phyloP scores from a whole-genome alignment of 2,329 filamentous ascomycete species.

The Colletotrichum sp. region DNA sequence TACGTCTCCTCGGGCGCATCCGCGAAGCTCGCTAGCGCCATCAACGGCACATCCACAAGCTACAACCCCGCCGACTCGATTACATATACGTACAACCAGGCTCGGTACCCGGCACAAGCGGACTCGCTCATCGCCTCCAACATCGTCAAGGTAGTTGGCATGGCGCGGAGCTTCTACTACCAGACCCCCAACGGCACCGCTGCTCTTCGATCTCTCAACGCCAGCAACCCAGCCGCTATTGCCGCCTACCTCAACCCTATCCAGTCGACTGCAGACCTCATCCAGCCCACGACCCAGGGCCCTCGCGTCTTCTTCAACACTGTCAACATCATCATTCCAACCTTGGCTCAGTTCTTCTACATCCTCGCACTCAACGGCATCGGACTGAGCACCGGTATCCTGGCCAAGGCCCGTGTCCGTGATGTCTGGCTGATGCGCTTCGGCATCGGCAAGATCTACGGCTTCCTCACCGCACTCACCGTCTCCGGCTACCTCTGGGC shows the following conservation, averaged over 20 bases:
- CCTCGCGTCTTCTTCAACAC: conserved; percentile 41
- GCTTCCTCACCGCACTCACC: conserved; percentile 39
- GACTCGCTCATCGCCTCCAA: conserved; percentile 32
- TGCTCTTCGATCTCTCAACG: conserved; percentile 21
- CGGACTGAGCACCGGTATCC: neutral
- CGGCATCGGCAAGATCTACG: conserved; percentile 33
- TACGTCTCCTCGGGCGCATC: conserved; percentile 37
- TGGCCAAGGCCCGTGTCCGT: conserved; percentile 21
- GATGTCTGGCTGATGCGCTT: conserved; percentile 30
- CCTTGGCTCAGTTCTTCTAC: conserved; percentile 36
- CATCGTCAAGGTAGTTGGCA: conserved; percentile 31
- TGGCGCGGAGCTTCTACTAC: conserved; percentile 30
- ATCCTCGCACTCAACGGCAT: conserved; percentile 22
- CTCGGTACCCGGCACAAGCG: conserved; percentile 36
- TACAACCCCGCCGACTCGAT: conserved; percentile 38
- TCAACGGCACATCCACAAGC: conserved; percentile 27
- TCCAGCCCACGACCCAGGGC: conserved; percentile 38
- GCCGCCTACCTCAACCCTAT: conserved; percentile 39
- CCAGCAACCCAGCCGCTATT: conserved; percentile 27
- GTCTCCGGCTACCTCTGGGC: conserved; percentile 49
- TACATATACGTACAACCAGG: conserved; percentile 40
- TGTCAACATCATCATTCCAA: conserved; percentile 39
- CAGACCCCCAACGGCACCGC: conserved; percentile 24
- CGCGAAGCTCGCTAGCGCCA: conserved; percentile 29
- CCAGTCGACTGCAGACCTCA: conserved; percentile 28